phyloP scores from a whole-genome alignment of 2,329 filamentous ascomycete genomes.

The Talaromyces amestolkiae region DNA sequence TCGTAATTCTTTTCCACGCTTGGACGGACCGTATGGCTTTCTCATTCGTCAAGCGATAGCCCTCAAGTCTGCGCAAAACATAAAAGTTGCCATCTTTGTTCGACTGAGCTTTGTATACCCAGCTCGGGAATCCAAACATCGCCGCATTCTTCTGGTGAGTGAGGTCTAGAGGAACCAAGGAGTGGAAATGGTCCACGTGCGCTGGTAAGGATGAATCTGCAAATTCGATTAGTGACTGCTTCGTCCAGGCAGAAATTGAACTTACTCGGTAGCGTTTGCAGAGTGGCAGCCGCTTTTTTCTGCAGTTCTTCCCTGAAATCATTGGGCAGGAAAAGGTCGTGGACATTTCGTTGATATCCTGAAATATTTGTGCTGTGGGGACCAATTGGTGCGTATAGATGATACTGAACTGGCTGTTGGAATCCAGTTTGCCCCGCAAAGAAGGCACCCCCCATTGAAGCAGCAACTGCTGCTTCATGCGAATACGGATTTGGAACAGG shows the following conservation, averaged over 20 bases:
- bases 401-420: constrained; percentile 76
- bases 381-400: constrained; percentile 85
- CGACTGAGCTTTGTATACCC: constrained; percentile 92
- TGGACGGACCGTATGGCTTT: constrained; percentile 82
- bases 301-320: constrained; percentile 83
- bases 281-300: constrained; percentile 78
- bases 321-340: constrained; percentile 90
- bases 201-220: constrained; percentile 68
- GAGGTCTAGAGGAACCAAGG: constrained; percentile 83
- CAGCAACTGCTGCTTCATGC: constrained; percentile 57
- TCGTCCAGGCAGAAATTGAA: constrained; percentile 16
- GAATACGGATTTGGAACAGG: constrained; percentile 70
- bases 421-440: constrained; percentile 61
- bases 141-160: constrained; percentile 73
- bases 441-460: constrained; percentile 59
- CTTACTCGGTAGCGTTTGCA: constrained; percentile 78
- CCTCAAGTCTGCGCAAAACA: constrained; percentile 80
- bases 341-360: constrained; percentile 79
- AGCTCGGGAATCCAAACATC: constrained; percentile 83
- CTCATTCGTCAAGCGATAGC: constrained; percentile 84
- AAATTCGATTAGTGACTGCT: constrained; percentile 18
- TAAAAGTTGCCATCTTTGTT: constrained; percentile 87
- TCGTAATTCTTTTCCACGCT: constrained; percentile 83
- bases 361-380: constrained; percentile 77
- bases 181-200: constrained; percentile 82